phyloP scores from a whole-genome alignment of 2,329 filamentous ascomycete genomes.

The Ceratocystis albifundus region DNA sequence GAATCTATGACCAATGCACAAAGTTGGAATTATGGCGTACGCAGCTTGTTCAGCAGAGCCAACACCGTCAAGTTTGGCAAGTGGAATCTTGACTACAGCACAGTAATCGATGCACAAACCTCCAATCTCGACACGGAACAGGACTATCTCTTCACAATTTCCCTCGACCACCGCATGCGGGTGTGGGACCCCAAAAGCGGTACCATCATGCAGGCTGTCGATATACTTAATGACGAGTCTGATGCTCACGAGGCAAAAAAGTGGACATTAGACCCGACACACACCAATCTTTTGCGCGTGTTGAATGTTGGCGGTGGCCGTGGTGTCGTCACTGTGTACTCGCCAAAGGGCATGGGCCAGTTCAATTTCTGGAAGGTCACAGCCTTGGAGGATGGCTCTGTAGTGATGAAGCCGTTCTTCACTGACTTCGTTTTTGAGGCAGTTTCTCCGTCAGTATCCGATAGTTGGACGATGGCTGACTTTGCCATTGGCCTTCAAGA shows the following conservation, averaged over 20 bases:
- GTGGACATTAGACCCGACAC: constrained; percentile 67
- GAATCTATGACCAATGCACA: constrained; percentile 64
- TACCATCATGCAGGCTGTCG: constrained; percentile 61
- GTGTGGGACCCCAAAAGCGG: constrained; percentile 83
- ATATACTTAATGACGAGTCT: constrained; percentile 59
- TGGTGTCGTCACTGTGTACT: constrained; percentile 64
- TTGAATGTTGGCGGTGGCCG: constrained; percentile 46
- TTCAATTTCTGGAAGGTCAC: constrained; percentile 88
- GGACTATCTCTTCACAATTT: constrained; percentile 55
- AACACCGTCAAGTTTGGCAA: constrained; percentile 54
- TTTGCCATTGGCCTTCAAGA: constrained; percentile 51
- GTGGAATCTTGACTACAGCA: constrained; percentile 53
- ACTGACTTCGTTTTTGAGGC: constrained; percentile 45
- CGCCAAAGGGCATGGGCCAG: constrained; percentile 72
- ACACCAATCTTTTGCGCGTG: constrained; percentile 64
- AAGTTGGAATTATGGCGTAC: constrained; percentile 56
- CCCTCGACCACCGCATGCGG: constrained; percentile 76
- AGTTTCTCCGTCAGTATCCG: constrained; percentile 56
- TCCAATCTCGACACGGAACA: constrained; percentile 41
- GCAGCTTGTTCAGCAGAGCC: constrained; percentile 52
- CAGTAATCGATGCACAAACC: constrained; percentile 52
- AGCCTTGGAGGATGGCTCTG: constrained; percentile 50
- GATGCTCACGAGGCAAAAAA: constrained; percentile 58
- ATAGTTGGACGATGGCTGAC: constrained; percentile 69
- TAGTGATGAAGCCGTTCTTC: constrained; percentile 62